A percentile compares a stretch with the other conserved stretches of the same genome.
Evolutionary conservation across 1,139 yeast species (phyloP).

Genomic region (Saccharomyces hybrid): DNA sequence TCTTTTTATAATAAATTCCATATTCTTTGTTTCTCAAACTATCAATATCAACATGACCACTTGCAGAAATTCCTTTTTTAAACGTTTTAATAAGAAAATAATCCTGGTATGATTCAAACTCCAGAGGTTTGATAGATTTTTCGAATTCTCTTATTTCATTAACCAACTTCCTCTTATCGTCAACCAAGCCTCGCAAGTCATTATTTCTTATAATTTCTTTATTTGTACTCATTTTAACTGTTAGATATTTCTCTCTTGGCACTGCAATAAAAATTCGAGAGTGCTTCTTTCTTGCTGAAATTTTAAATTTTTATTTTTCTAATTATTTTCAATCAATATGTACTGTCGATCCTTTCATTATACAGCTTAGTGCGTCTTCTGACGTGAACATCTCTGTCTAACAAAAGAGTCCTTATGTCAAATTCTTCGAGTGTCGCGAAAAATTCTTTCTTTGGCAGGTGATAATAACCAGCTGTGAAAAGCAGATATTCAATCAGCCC

Average conservation of each 20-base stretch:
- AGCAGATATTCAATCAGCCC: background rate
- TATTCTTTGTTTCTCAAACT: slow-evolving; percentile 23
- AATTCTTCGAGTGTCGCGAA: background rate
- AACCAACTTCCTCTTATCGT: slow-evolving; percentile 10
- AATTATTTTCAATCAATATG: too few relatives aligned
- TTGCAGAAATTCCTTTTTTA: slow-evolving; percentile 27
- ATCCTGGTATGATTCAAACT: slow-evolving; percentile 31
- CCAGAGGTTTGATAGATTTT: slow-evolving; percentile 20
- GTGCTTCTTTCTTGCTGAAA: too few relatives aligned
- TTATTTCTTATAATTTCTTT: slow-evolving; percentile 4
- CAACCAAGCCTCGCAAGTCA: background rate
- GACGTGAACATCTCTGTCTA: background rate
- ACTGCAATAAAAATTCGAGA: too few relatives aligned
- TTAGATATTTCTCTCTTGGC: too few relatives aligned
- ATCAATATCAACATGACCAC: slow-evolving; percentile 29
- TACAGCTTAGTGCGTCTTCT: too few relatives aligned
- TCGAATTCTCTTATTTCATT: slow-evolving; percentile 15
- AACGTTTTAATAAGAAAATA: slow-evolving; percentile 25
- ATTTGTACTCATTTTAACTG: background rate
- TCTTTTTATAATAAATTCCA: slow-evolving; percentile 22
- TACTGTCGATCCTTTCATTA: too few relatives aligned
- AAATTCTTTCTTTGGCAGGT: background rate
- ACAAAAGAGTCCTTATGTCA: background rate
- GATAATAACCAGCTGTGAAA: background rate
- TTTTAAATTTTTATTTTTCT: too few relatives aligned